These are phyloP conservation scores for Candida tetrigidarum DNA, from an alignment of 1,139 yeast genomes.

Conservation along the genomic window DNA sequence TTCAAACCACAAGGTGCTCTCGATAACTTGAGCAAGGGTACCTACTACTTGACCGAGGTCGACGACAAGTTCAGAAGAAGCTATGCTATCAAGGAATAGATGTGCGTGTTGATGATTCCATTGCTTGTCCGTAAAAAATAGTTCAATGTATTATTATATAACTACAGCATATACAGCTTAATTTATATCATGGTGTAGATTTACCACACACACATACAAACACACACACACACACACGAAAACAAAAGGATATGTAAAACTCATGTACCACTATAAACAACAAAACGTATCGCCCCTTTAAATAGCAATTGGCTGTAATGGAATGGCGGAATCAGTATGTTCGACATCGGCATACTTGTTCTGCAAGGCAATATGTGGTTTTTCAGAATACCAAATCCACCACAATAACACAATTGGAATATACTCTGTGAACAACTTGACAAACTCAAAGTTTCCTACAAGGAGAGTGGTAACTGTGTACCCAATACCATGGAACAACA, in stretches of 20 bases:
- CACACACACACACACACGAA: too few species aligned
- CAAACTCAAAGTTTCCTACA: background rate
- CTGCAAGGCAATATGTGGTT: background rate
- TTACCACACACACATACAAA: too few species aligned
- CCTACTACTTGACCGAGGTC: conserved; percentile 82
- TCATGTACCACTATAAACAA: too few species aligned
- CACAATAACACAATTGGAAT: conserved; percentile 2
- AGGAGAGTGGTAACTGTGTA: background rate
- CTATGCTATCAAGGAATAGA: conserved; percentile 64
- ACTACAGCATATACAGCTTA: conserved; percentile 3
- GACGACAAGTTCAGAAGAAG: conserved; percentile 90
- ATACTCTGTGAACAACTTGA: conserved; percentile 1
- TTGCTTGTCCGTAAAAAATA: background rate
- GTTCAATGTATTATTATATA: conserved; percentile 4
- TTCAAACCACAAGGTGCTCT: conserved; percentile 80
- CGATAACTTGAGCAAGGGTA: conserved; percentile 72
- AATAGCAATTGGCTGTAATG: conserved; percentile 1
- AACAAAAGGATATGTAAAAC: too few species aligned
- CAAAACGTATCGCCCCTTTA: background rate
- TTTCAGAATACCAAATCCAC: conserved; percentile 5
- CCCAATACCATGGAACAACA: conserved; percentile 4
- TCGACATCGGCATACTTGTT: background rate
- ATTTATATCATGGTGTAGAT: background rate
- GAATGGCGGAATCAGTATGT: background rate
- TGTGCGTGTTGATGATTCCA: background rate